Base-by-base conservation (phyloP, 2,329 filamentous ascomycete genomes). In the Microsporum canis region DNA sequence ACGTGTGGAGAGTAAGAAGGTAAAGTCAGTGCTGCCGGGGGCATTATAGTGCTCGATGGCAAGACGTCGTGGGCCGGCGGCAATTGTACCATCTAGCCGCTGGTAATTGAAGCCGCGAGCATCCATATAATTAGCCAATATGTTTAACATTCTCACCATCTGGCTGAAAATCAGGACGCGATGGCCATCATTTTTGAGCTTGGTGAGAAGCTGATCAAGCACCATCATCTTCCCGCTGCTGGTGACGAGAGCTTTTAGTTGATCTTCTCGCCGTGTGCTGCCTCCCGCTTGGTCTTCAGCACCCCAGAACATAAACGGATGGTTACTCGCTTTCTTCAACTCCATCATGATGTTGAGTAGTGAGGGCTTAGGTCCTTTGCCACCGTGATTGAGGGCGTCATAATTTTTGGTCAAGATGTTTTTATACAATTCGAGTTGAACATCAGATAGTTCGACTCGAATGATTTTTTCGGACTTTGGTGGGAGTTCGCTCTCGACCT, bases 141-240 rank as follows among this genome's bases (percentile, higher is more conserved):
- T 94, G 70, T 99, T 91, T 27, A 99, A 82, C 88, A 99, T 97
- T 71, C 90, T 95, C 39, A 99, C 95, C 94, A 99, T 99, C 72
- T 99, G 94, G 72, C 92, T 97, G 79, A 99, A 99, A 66, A 99
- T 97, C 65, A 99, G 78, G 10, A 99, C 95, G 60, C 94, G 89
- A 74, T 99, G 94, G 56, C 89, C 90, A 70, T 99, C 94, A 67
- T 87, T 89, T 73, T 88, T 96, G 66, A 99, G 78, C 75, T 99
- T 99, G 4, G 88, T 88, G 8, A 99, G 81, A n/a, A 99, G 84
- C 71, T 91, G 90, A 68, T 99, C 94, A 5, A 99, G 83, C 57
- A 99, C 81, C 91, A 97, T 97, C 94, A 99, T 96, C 77, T 99
- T 99, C 67, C 95, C 95, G 76, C 94, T 99, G 71, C 91, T 96